Evolutionary conservation across 192 early-diverging fungal genomes (phyloP), one percentile per base, ranked within the genome.

Genomic region (Linderina pennispora): DNA sequence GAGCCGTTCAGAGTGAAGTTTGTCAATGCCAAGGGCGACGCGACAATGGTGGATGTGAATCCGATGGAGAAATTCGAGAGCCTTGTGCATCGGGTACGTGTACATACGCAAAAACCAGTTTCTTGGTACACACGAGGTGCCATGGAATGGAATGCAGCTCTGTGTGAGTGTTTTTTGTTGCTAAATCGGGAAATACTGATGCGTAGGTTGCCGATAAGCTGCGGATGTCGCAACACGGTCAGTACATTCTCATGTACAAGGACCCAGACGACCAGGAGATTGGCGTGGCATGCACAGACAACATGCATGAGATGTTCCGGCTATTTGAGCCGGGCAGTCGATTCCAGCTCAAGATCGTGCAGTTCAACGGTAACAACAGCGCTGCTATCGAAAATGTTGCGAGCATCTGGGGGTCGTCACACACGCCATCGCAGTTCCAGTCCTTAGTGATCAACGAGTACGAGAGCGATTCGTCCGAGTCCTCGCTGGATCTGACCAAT

Each of bases 201-300:
- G n/a, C n/a, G n/a, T n/a, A n/a, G n/a, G n/a, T n/a, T 2, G 51
- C 61, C 0, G 60, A 46, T 17, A 71, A 71, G 42, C 52, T 71
- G 40, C 60, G 61, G 15, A 71, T 71, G 67, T 28, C 51, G 5
- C 32, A 37, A 1, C 42, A 41, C 16, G 41, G 55, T 4, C 40
- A 54, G 22, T 71, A 71, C 34, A 48, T 71, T 24, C 40, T 71
- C 5, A 53, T 71, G 45, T 71, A 63, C 42, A 71, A 21, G 40
- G 67, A 71, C 26, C 62, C 55, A 3, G 67, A 71, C 32, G 48
- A 55, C 21, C 60, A 71, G 55, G 67, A 71, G n/a, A 71, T 71
- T 26, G 67, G 60, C 24, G 61, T 71, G 8, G 67, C 55, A 19
- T 71, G 67, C 39, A 59, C 60, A 0, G 67, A 63, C 33, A 63